These are phyloP conservation scores for Cryphonectria japonica DNA, from an alignment of 2,329 filamentous ascomycete species.

Conservation along the genomic window DNA sequence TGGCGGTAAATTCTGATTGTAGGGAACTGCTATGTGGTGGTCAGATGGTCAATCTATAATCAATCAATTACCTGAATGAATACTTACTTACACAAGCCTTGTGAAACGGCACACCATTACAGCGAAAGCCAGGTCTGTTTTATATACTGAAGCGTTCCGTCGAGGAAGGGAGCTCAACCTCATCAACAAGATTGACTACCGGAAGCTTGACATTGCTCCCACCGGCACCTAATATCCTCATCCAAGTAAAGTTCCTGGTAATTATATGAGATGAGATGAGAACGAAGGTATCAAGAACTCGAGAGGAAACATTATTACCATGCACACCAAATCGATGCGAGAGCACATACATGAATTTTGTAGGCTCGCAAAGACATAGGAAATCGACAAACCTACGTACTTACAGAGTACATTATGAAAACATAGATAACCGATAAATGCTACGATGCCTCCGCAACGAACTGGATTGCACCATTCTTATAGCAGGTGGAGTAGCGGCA, in stretches of 20 bases:
- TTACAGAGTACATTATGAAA: no score
- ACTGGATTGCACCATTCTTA: not conserved
- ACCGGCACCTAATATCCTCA: not conserved
- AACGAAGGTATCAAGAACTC: not conserved
- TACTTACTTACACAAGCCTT: not conserved
- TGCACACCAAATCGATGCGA: no score
- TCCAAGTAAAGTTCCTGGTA: not conserved
- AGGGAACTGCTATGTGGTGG: not conserved
- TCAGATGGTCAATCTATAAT: not conserved
- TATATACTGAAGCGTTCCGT: not conserved
- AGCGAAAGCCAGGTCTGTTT: no score
- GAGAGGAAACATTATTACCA: not conserved
- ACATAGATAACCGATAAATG: no score
- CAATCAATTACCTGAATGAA: not conserved
- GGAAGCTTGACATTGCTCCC: not conserved
- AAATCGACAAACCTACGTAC: no score
- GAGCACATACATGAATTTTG: no score
- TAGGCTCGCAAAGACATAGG: no score
- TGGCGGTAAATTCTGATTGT: not conserved
- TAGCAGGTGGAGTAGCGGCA: not conserved
- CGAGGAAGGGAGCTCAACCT: not conserved
- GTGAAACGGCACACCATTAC: no score
- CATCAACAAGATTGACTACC: not conserved
- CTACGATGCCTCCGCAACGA: no score
- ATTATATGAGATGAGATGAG: not conserved